Base-by-base conservation (phyloP, 1,284 basidiomycete genomes). In the Pulveroboletus ridleyi region DNA sequence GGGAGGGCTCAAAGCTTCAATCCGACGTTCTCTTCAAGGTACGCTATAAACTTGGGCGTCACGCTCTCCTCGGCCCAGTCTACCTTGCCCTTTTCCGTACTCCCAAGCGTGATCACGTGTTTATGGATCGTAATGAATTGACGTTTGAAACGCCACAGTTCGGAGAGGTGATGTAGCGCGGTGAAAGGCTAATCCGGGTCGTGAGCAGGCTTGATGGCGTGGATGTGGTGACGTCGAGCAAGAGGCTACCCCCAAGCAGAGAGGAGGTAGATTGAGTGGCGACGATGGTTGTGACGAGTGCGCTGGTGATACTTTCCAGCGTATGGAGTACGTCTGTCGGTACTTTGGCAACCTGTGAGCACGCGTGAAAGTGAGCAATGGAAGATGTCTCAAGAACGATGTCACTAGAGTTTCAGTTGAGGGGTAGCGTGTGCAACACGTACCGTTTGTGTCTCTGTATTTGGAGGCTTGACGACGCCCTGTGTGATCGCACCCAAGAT, bases 121-220 rank as follows among this genome's bases (percentile, higher is more conserved):
- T 91, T 94, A 76, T 96, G 94, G 49, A 92, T 84, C 2, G 86
- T 87, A 46, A 96, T 91, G 73, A 96, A 98, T 73, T 96, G 94
- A 56, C 95, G 84, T 76, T 96, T 97, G 59, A 91, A 81, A 35
- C 95, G 83, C 75, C 96, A 94, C 62, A 97, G 81, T 78, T 96
- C 94, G 0, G 93, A 89, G 25, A 96, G 82, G 94, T 94, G 33
- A 96, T 73, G 59, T 82, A 83, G 20, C 92, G 89, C 29, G 84
- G 72, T 2, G 93, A 93, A 14, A 96, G 84, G 5, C 76, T 81
- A 57, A 77, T 63, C 6, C 58, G 62, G 5, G 76, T 71, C 64
- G 77, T 80, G 39, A 82, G 67, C 11, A 76, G 73, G 44, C 78
- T 65, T n/a, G 85, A 77, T 11, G 44, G 13, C 20, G 52, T 18